Evolutionary conservation across 1,139 yeast species (phyloP).

Genomic region (Pichia sp.): DNA sequence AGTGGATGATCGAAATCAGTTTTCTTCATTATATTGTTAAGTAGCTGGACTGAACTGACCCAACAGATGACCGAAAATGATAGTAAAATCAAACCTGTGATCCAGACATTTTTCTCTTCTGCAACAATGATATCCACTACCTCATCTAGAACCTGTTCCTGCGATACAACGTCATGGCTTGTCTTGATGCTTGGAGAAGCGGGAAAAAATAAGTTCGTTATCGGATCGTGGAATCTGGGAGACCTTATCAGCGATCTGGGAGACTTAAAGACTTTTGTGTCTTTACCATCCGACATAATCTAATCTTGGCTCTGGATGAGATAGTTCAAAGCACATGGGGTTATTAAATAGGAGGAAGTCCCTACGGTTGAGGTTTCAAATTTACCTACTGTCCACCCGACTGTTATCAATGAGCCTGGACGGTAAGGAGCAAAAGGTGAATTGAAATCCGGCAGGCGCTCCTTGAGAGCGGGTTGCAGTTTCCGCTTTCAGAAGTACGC

Average conservation of each 20-base stretch:
- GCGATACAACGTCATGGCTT: constrained; percentile 12
- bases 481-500: background rate
- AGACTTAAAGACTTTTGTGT: constrained; percentile 17
- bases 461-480: background rate
- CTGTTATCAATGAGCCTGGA: background rate
- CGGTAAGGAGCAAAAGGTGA: background rate
- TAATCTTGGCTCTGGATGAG: background rate
- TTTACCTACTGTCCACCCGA: background rate
- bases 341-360: no score
- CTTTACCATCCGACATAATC: background rate
- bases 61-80: constrained; percentile 42
- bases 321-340: no score
- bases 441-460: background rate
- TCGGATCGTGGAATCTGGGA: constrained; percentile 14
- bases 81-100: constrained; percentile 41
- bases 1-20: constrained; percentile 47
- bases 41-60: constrained; percentile 48
- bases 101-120: constrained; percentile 42
- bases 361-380: no score
- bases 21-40: constrained; percentile 45
- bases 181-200: constrained; percentile 18
- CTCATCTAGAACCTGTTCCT: constrained; percentile 31
- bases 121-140: constrained; percentile 44
- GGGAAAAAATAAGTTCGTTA: constrained; percentile 14
- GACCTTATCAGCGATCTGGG: constrained; percentile 23